A percentile compares a stretch with the other conserved stretches of the same genome.
phyloP scores from a whole-genome alignment of 331 rosid genomes.

The Rhamnella rubrinervis region DNA sequence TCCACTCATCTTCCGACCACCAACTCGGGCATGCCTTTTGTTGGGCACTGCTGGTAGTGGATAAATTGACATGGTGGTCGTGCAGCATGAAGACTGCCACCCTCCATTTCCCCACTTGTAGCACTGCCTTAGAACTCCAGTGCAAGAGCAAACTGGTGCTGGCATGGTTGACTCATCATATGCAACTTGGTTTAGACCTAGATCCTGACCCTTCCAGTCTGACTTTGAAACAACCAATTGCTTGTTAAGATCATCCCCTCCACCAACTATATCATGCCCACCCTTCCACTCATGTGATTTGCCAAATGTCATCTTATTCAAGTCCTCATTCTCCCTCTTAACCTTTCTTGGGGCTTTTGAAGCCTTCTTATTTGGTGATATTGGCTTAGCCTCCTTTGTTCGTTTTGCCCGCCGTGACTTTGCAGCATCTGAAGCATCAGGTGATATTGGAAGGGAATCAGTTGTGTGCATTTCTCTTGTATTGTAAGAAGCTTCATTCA shows the following conservation, averaged over 20 bases:
- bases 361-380: conserved; percentile 55
- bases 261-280: conserved; percentile 50
- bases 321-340: conserved; percentile 70
- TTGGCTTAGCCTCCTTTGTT: conserved; percentile 56
- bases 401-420: conserved; percentile 67
- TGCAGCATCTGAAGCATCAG: conserved; percentile 44
- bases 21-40: conserved; percentile 87
- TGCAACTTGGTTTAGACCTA: conserved; percentile 83
- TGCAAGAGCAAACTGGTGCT: conserved; percentile 86
- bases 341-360: conserved; percentile 58
- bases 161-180: conserved; percentile 96
- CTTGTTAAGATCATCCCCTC: conserved; percentile 65
- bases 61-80: conserved; percentile 75
- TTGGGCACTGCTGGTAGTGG: conserved; percentile 88
- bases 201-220: conserved; percentile 84
- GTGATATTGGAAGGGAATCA: conserved; percentile 49
- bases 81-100: conserved; percentile 94
- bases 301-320: conserved; percentile 62
- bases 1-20: conserved; percentile 97
- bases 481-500: conserved; percentile 58
- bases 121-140: conserved; percentile 76
- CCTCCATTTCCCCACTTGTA: conserved; percentile 99
- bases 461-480: conserved; percentile 58
- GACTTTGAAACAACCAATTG: conserved; percentile 57
- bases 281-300: conserved; percentile 70